Evolutionary conservation across 176 grass and related monocot genomes (phyloP).

Genomic region (Poa annua): DNA sequence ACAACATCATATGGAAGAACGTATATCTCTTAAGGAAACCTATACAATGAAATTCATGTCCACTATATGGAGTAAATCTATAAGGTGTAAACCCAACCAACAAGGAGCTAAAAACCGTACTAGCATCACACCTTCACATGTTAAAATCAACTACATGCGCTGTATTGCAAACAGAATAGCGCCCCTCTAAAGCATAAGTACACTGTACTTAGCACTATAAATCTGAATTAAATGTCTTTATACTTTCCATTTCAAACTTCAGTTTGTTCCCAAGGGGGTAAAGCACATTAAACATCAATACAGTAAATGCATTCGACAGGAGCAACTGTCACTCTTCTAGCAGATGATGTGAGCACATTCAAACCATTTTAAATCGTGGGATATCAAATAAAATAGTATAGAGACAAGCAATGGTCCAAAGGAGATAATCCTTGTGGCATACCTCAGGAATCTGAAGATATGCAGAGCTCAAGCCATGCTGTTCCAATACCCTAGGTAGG

Average conservation of each 20-base stretch:
- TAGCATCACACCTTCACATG: not conserved
- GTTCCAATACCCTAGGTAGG: constrained; percentile 91
- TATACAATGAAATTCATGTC: not conserved
- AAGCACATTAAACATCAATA: constrained; percentile 13
- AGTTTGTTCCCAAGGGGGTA: constrained; percentile 5
- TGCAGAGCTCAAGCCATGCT: constrained; percentile 82
- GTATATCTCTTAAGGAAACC: not conserved
- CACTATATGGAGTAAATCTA: not conserved
- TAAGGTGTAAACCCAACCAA: not conserved
- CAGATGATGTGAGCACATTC: constrained; percentile 8
- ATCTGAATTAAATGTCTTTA: not conserved
- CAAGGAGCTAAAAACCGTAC: constrained; percentile 1
- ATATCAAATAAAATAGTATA: constrained; percentile 19
- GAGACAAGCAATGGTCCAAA: constrained; percentile 18
- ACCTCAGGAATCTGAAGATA: constrained; percentile 98
- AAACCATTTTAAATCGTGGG: not conserved
- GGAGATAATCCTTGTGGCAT: constrained; percentile 36
- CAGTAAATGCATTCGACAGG: not conserved
- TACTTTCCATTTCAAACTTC: not conserved
- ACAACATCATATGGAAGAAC: not conserved
- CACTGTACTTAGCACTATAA: not conserved
- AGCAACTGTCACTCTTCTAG: constrained; percentile 12
- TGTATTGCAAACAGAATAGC: constrained; percentile 22
- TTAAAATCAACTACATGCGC: constrained; percentile 16
- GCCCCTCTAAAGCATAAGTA: not conserved